Conservation (phyloP, 441 rosid species). For the Capsella rubella region DNA sequence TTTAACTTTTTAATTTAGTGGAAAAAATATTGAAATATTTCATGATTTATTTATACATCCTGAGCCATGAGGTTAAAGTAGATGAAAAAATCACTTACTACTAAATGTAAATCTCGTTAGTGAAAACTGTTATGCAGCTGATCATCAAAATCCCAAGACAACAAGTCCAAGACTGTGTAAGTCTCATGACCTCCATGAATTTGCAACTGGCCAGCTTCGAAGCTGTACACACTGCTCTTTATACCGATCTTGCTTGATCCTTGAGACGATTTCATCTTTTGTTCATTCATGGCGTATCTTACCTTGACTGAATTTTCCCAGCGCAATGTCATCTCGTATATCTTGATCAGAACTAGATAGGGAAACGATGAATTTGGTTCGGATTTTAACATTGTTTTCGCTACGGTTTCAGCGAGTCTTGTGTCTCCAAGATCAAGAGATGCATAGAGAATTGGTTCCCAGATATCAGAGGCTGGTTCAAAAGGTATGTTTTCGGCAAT, state of each 20-base stretch:
- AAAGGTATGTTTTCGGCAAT: slow-evolving; percentile 54
- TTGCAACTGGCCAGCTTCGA: slow-evolving; percentile 56
- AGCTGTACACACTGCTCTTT: slow-evolving; percentile 49
- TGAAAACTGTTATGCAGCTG: slow-evolving; percentile 22
- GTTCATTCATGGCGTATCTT: slow-evolving; percentile 52
- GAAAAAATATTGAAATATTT: neutral
- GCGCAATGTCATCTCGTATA: slow-evolving; percentile 60
- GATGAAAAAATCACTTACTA: slow-evolving; percentile 17
- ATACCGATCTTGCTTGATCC: slow-evolving; percentile 72
- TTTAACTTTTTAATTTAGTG: neutral
- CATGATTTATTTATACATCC: slow-evolving; percentile 6
- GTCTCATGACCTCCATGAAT: slow-evolving; percentile 59
- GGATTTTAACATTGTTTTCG: slow-evolving; percentile 53
- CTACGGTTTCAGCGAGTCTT: slow-evolving; percentile 52
- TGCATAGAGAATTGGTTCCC: slow-evolving; percentile 54
- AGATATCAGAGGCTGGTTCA: slow-evolving; percentile 53
- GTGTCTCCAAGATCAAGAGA: slow-evolving; percentile 48
- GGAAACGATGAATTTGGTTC: slow-evolving; percentile 56
- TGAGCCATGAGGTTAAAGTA: neutral
- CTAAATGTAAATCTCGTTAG: slow-evolving; percentile 1
- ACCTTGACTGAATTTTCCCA: slow-evolving; percentile 72
- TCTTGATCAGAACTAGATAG: slow-evolving; percentile 54
- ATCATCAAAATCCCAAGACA: slow-evolving; percentile 59
- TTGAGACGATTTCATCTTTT: slow-evolving; percentile 39
- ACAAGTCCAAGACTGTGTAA: slow-evolving; percentile 48